Percentiles rank a stretch among this genome's conserved stretches.
phyloP scores from a whole-genome alignment of 371 early-diverging fungal genomes.

The Amoeboaphelidium protococcarum region DNA sequence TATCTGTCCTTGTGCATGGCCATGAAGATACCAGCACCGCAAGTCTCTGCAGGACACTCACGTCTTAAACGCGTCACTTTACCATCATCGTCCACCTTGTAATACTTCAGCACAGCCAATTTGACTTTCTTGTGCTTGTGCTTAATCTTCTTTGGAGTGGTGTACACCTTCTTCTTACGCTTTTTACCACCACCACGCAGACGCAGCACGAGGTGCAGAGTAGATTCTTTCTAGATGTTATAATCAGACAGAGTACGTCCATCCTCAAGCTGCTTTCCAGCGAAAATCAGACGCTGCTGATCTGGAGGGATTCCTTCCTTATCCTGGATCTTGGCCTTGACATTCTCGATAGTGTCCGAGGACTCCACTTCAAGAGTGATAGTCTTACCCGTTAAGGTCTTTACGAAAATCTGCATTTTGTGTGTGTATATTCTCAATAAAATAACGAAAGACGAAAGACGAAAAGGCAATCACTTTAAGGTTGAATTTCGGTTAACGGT shows the following conservation, averaged over 20 bases:
- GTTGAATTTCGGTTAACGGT: too few relatives aligned
- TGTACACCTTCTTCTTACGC: slow-evolving; percentile 95
- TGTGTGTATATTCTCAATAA: too few relatives aligned
- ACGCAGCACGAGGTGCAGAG: slow-evolving; percentile 54
- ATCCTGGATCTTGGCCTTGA: slow-evolving; percentile 65
- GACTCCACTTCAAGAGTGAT: slow-evolving; percentile 50
- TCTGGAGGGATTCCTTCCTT: slow-evolving; percentile 97
- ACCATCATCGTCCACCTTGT: slow-evolving; percentile 87
- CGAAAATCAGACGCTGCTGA: slow-evolving; percentile 99
- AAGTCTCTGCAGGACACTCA: slow-evolving; percentile 76
- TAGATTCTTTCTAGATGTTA: slow-evolving; percentile 71
- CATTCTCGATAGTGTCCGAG: slow-evolving; percentile 48
- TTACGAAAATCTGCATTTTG: slow-evolving; percentile 23
- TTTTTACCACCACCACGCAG: slow-evolving; percentile 85
- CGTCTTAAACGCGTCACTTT: slow-evolving; percentile 93
- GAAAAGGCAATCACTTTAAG: too few relatives aligned
- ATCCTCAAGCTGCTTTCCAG: slow-evolving; percentile 99
- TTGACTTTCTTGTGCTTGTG: slow-evolving; percentile 97
- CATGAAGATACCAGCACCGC: slow-evolving; percentile 98
- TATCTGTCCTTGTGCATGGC: slow-evolving; percentile 70
- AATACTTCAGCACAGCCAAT: slow-evolving; percentile 85
- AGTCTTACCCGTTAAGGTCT: slow-evolving; percentile 39
- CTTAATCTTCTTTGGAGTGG: slow-evolving; percentile 97
- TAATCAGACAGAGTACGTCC: slow-evolving; percentile 56
- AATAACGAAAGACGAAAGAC: too few relatives aligned